Conservation (phyloP, 768 basidiomycete genomes). For the Rickenella mellea region DNA sequence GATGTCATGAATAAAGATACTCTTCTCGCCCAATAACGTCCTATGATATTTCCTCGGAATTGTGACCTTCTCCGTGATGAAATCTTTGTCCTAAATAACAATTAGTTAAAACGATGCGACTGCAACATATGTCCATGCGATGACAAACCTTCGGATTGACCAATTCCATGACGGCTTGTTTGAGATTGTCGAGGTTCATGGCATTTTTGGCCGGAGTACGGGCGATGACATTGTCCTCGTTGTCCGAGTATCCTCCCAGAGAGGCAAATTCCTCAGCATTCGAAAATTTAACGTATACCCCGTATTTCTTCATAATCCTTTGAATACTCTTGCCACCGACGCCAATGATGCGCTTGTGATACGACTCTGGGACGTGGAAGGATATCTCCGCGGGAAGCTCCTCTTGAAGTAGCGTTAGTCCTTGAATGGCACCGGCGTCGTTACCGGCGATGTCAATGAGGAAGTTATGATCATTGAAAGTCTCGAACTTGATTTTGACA, state of each 20-base stretch:
- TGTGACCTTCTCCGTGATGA: constrained; percentile 84
- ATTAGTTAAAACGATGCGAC: constrained; percentile 1
- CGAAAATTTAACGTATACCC: constrained; percentile 99
- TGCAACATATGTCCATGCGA: not conserved
- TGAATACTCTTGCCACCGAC: constrained; percentile 97
- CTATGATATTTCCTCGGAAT: constrained; percentile 95
- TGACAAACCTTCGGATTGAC: constrained; percentile 83
- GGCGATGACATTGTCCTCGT: constrained; percentile 98
- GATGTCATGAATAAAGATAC: constrained; percentile 94
- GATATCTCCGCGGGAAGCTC: constrained; percentile 98
- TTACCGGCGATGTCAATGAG: constrained; percentile 85
- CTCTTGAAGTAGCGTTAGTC: constrained; percentile 84
- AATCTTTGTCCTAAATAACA: constrained; percentile 80
- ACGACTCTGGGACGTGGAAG: constrained; percentile 96
- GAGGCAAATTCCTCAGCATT: constrained; percentile 96
- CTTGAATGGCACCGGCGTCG: constrained; percentile 77
- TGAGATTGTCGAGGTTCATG: constrained; percentile 87
- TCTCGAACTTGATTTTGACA: constrained; percentile 98
- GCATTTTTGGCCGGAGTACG: constrained; percentile 97
- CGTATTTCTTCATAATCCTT: constrained; percentile 98
- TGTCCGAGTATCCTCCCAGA: constrained; percentile 90
- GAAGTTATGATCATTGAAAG: constrained; percentile 93
- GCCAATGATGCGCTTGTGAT: constrained; percentile 98
- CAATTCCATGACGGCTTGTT: constrained; percentile 94
- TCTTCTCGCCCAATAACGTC: constrained; percentile 90